A percentile compares a stretch with the other conserved stretches of the same genome.
Evolutionary conservation across 768 basidiomycete species (phyloP).

Genomic region (Hericium coralloides): DNA sequence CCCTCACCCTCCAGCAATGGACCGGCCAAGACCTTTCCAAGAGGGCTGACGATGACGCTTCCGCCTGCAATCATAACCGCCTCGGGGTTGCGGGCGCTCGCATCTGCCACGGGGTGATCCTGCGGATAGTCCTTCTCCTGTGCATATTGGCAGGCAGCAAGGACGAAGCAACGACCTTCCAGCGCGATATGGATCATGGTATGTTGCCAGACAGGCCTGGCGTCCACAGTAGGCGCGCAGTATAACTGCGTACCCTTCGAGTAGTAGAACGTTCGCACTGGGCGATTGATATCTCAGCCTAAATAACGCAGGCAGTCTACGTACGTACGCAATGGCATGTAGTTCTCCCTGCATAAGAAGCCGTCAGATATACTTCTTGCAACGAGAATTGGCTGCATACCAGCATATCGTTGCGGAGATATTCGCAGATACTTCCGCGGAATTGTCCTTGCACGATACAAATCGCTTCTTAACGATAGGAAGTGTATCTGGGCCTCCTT

Average conservation of each 20-base stretch:
- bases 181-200: constrained; percentile 57
- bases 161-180: constrained; percentile 62
- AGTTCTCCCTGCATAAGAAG: constrained; percentile 48
- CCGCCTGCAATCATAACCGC: constrained; percentile 56
- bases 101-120: constrained; percentile 34
- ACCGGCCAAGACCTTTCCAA: constrained; percentile 51
- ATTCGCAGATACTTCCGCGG: constrained; percentile 29
- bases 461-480: constrained; percentile 39
- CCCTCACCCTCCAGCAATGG: constrained; percentile 46
- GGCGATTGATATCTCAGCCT: background rate
- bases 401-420: constrained; percentile 52
- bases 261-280: constrained; percentile 54
- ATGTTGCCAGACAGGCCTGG: constrained; percentile 43
- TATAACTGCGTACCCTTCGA: constrained; percentile 50
- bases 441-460: constrained; percentile 11
- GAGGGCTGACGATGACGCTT: constrained; percentile 48
- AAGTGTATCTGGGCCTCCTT: constrained; percentile 45
- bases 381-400: constrained; percentile 23
- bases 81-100: constrained; percentile 28
- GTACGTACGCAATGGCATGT: constrained; percentile 51
- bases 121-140: constrained; percentile 45
- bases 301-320: background rate
- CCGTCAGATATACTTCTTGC: background rate
- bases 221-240: constrained; percentile 60
- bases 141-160: constrained; percentile 53